A percentile compares a stretch with the other conserved stretches of the same genome.
phyloP scores from a whole-genome alignment of 2,329 filamentous ascomycete species.

The Dendryphion nanum region DNA sequence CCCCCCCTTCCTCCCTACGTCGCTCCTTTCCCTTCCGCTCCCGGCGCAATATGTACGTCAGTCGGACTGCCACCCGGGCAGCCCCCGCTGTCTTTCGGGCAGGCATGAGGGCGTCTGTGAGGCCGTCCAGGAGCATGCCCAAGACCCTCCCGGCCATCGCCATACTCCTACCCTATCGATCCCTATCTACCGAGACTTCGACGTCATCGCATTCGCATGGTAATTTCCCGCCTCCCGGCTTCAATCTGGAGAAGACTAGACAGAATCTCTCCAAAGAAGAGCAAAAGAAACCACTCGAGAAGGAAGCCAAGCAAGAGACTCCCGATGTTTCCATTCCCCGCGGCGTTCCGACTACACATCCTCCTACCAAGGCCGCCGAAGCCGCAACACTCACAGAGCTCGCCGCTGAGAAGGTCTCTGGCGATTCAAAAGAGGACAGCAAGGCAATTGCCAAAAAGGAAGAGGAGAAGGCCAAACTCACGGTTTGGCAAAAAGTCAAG shows the following conservation, averaged over 20 bases:
- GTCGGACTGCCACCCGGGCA: conserved; percentile 44
- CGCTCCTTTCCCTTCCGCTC: conserved; percentile 16
- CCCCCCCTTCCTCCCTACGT: too few species aligned
- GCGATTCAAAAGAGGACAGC: conserved; percentile 51
- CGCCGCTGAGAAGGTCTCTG: conserved; percentile 57
- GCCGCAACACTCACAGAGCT: conserved; percentile 60
- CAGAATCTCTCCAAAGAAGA: conserved; percentile 69
- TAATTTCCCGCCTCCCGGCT: conserved; percentile 77
- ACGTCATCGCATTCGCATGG: conserved; percentile 48
- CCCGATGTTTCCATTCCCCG: conserved; percentile 35
- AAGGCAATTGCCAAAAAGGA: conserved; percentile 62
- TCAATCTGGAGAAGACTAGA: conserved; percentile 86
- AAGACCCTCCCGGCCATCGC: conserved; percentile 57
- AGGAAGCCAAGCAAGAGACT: conserved; percentile 21
- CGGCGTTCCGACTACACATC: conserved; percentile 41
- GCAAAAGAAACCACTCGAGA: conserved; percentile 28
- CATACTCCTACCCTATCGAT: conserved; percentile 54
- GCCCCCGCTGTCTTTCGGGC: conserved; percentile 48
- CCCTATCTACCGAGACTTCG: conserved; percentile 58
- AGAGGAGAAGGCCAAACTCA: conserved; percentile 81
- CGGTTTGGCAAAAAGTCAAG: conserved; percentile 88
- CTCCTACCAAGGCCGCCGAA: conserved; percentile 50
- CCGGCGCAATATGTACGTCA: conserved; percentile 45
- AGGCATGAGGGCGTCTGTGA: conserved; percentile 42
- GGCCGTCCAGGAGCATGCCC: conserved; percentile 45